Evolutionary conservation across 768 basidiomycete genomes (phyloP).

Genomic region (Holtermanniella nyarrowii): DNA sequence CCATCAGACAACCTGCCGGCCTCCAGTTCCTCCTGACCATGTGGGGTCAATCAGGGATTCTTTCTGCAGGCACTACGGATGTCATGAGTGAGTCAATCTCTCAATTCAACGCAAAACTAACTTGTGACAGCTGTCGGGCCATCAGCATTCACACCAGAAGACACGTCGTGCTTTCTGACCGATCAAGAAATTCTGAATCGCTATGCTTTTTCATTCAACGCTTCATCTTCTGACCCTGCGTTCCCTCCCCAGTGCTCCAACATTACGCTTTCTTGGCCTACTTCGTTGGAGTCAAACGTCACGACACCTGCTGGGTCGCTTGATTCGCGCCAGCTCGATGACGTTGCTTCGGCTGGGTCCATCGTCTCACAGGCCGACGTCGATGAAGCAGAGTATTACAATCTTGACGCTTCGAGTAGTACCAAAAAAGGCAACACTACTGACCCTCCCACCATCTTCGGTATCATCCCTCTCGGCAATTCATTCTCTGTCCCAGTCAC

Average conservation of each 20-base stretch:
- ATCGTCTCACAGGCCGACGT: not conserved
- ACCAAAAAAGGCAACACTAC: slow-evolving; percentile 23
- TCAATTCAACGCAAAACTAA: not conserved
- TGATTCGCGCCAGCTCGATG: not conserved
- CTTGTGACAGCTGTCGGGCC: slow-evolving; percentile 6
- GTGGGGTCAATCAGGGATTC: slow-evolving; percentile 32
- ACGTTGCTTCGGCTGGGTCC: not conserved
- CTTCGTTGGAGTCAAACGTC: slow-evolving; percentile 27
- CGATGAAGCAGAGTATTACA: not conserved
- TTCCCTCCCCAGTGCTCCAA: slow-evolving; percentile 32
- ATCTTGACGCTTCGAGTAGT: slow-evolving; percentile 13
- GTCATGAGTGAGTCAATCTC: slow-evolving; percentile 21
- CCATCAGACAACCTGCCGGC: slow-evolving; percentile 22
- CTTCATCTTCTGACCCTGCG: slow-evolving; percentile 8
- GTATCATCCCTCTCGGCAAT: slow-evolving; percentile 33
- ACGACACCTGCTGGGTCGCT: slow-evolving; percentile 1
- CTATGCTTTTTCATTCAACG: slow-evolving; percentile 33
- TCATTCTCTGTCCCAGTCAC: slow-evolving; percentile 32
- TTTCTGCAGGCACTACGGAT: slow-evolving; percentile 30
- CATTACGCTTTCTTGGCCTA: slow-evolving; percentile 28
- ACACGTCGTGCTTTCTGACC: slow-evolving; percentile 19
- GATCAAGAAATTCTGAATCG: slow-evolving; percentile 22
- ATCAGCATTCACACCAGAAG: slow-evolving; percentile 3
- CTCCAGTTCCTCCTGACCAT: slow-evolving; percentile 24
- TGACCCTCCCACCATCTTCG: slow-evolving; percentile 32